These are phyloP conservation scores for Eucalyptus pauciflora DNA, from an alignment of 345 rosid species.

Conservation along the genomic window DNA sequence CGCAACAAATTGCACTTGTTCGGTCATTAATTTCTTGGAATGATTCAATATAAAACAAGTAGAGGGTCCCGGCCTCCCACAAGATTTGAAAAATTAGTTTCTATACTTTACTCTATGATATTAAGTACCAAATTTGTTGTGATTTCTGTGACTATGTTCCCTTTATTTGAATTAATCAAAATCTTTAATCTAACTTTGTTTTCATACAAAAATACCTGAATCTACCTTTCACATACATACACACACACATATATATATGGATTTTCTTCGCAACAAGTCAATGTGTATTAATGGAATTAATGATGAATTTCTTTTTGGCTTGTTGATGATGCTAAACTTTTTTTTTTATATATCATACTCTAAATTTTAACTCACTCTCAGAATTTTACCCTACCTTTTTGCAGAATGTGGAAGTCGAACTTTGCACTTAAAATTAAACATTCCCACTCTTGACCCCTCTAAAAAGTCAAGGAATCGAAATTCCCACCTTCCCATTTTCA, in stretches of 20 bases:
- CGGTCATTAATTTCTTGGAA: background rate
- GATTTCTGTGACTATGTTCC: background rate
- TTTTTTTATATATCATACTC: too few relatives aligned
- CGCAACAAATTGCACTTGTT: background rate
- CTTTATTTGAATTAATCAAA: background rate
- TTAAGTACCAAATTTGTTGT: background rate
- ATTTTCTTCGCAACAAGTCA: background rate
- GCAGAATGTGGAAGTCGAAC: too few relatives aligned
- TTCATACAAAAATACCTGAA: background rate
- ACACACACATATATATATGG: too few relatives aligned
- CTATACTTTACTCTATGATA: background rate
- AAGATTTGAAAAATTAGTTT: background rate
- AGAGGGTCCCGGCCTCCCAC: background rate
- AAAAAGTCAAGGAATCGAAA: too few relatives aligned
- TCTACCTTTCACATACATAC: background rate
- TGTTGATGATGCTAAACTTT: too few relatives aligned
- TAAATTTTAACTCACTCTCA: too few relatives aligned
- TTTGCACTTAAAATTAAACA: too few relatives aligned
- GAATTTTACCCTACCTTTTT: rapidly evolving
- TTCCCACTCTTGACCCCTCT: too few relatives aligned
- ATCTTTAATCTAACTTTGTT: background rate
- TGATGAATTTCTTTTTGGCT: background rate
- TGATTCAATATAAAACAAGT: background rate
- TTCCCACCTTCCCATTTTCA: too few relatives aligned
- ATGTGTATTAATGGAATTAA: too few relatives aligned